Base-by-base conservation (phyloP, 495 filamentous ascomycete genomes). In the Xylaria scruposa region DNA sequence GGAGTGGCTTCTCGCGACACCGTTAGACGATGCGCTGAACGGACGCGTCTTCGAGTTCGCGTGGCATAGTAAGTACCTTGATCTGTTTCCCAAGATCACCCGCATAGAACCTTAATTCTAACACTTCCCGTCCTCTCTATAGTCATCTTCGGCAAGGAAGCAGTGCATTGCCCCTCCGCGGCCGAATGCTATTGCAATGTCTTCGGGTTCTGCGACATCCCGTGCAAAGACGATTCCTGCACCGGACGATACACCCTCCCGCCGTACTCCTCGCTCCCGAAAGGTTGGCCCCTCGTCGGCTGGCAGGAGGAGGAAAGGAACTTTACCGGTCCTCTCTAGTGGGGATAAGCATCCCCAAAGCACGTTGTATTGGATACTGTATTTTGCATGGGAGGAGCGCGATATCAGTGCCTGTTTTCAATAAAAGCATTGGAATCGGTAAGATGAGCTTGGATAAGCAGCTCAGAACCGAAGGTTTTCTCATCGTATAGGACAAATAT, bases 1-100 rank as follows among this genome's bases (percentile, higher is more conserved):
- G 15, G 70, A 84, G 17, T 93, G 91, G 91, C 71, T 93, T 17
- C 73, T 91, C 49, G 77, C 87, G 36, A 92, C 91, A 21, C 79
- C 83, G 24, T 75, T 92, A 61, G 78, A 82, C 17, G 89, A 92
- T 67, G 82, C 83, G 31, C 77, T 87, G 46, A 89, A 85, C 54
- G 91, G 91, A 5, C 76, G 91, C 19, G 82, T 94, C 19, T 84
- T 92, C 82, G 92, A 94, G 80, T 93, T 90, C 74, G 76, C 89
- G 70, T 94, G 92, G 91, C 91, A 94, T 80, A 87, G 91, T 72
- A 84, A 90, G 71, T 91, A 26, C 31, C 15, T 31, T 31, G 24
- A 17, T 17, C 88, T 54, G 1, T 19, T 17, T 5, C 53, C 58
- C 67, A 47, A 67, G 4, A 21, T 21, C 3, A 5, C 63, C 47